Evolutionary conservation across 352 stramenopile genomes (phyloP).

Genomic region (Pythium aquatile): DNA sequence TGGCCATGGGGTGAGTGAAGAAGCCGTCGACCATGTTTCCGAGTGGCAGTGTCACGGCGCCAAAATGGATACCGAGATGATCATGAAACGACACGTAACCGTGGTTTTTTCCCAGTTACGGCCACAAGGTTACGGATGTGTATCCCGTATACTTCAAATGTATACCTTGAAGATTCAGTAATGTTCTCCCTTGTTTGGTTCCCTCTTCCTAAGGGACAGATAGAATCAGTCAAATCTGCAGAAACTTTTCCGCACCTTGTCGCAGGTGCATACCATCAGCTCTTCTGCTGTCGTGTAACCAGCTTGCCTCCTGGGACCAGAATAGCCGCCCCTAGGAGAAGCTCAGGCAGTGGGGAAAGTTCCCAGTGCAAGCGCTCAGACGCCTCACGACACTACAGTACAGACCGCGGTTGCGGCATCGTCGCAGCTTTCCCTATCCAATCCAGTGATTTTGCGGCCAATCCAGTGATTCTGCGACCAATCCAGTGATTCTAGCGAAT

Average conservation of each 20-base stretch:
- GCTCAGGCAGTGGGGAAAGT: background rate
- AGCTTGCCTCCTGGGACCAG: background rate
- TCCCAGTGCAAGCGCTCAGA: background rate
- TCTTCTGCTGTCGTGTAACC: no score
- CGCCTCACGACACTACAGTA: background rate
- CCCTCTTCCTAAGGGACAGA: background rate
- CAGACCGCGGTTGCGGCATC: background rate
- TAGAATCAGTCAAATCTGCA: slow-evolving; percentile 6
- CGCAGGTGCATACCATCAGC: background rate
- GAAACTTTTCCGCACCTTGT: slow-evolving; percentile 3
- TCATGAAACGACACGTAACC: slow-evolving; percentile 23
- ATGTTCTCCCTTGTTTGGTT: background rate
- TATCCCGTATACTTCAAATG: no score
- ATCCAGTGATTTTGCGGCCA: background rate
- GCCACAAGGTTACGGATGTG: no score
- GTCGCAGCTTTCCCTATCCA: background rate
- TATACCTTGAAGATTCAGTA: slow-evolving; percentile 1
- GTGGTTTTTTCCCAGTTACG: no score
- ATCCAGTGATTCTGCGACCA: background rate
- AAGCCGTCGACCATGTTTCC: slow-evolving; percentile 23
- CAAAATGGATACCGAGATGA: slow-evolving; percentile 1
- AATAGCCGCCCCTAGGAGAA: background rate
- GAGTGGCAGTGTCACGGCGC: background rate
- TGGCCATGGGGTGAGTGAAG: slow-evolving; percentile 11
- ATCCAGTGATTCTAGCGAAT: background rate